Conservation (phyloP, 2,329 filamentous ascomycete species). For the Fusarium camptoceras region DNA sequence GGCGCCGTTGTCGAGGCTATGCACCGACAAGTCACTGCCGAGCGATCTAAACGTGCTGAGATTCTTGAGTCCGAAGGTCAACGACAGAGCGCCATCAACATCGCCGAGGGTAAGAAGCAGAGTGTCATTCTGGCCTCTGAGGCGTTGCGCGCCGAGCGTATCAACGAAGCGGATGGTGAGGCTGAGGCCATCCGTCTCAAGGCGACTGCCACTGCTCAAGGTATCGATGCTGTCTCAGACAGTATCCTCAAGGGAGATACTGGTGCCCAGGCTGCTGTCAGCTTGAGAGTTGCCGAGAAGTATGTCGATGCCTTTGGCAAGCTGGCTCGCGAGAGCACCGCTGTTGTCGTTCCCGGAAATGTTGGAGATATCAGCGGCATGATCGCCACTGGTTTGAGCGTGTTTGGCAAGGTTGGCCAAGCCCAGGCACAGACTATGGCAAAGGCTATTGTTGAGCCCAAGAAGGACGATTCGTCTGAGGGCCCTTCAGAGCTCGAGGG, state of each 20-base stretch:
- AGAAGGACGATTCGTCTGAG: constrained; percentile 33
- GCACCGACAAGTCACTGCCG: constrained; percentile 97
- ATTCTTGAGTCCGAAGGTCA: constrained; percentile 98
- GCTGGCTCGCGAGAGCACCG: constrained; percentile 93
- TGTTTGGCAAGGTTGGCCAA: constrained; percentile 93
- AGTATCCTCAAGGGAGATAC: constrained; percentile 79
- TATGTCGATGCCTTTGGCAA: constrained; percentile 96
- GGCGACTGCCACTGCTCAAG: constrained; percentile 85
- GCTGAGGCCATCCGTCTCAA: constrained; percentile 91
- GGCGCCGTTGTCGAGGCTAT: constrained; percentile 94
- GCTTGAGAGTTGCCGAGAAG: constrained; percentile 92
- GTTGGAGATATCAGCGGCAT: constrained; percentile 96
- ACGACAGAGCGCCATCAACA: constrained; percentile 97
- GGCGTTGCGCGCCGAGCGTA: constrained; percentile 87
- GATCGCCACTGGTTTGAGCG: constrained; percentile 95
- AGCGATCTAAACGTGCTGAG: constrained; percentile 96
- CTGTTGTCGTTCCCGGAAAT: constrained; percentile 95
- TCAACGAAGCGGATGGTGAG: constrained; percentile 93
- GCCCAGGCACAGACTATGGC: constrained; percentile 78
- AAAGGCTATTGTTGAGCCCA: constrained; percentile 59
- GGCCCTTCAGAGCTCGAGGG: constrained; percentile 24
- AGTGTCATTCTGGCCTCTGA: constrained; percentile 96
- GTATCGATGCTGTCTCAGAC: constrained; percentile 86
- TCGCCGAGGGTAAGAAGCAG: constrained; percentile 97
- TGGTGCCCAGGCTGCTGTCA: constrained; percentile 84